Evolutionary conservation across 176 grass and related monocot species (phyloP), one percentile per base, ranked within the genome.

Genomic region (Hsuehochloa calcarea): DNA sequence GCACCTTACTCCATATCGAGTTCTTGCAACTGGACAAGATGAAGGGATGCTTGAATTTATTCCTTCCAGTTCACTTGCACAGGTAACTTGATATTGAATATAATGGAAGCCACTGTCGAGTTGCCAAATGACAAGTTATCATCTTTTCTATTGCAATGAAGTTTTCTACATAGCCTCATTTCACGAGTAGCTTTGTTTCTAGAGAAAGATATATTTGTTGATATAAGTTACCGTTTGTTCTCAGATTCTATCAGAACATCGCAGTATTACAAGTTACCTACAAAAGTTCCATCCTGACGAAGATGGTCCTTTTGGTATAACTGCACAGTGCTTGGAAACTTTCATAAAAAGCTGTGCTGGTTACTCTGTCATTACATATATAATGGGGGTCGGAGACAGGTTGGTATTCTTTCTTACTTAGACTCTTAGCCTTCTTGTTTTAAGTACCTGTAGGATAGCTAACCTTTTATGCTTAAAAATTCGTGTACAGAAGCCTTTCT

Each of bases 11-110:
- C 96, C 96, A 58, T 98, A 95, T 66, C 80, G 78, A 92, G 92
- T 97, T 81, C 96, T 98, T 94, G 96, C 96, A 78, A 98, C 96
- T 88, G 93, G 89, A 52, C 96, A 92, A 90, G 96, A 98, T 75
- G 96, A 98, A 95, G 96, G 96, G 64, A 92, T 98, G 93, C 3
- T 94, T 83, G 93, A 98, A 92, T 98, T 98, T 80, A 89, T 98
- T 78, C 93, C 89, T 68, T 99, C 96, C 51, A 94, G 86, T 82
- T 94, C 96, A 41, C 96, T 99, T 1, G 96, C 96, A 81, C 93
- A 99, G 91, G 96, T 99, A 92, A 88, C n/a, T 87, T 54, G 60
- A 61, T 72, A 75, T 54, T 55, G 60, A 60, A 66, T 40, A 61
- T 69, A 61, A 49, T 54, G 50, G 60, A 74, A 73, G 39, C 34